These are phyloP conservation scores for Holtermannia corniformis DNA, from an alignment of 768 basidiomycete genomes.

Conservation along the genomic window DNA sequence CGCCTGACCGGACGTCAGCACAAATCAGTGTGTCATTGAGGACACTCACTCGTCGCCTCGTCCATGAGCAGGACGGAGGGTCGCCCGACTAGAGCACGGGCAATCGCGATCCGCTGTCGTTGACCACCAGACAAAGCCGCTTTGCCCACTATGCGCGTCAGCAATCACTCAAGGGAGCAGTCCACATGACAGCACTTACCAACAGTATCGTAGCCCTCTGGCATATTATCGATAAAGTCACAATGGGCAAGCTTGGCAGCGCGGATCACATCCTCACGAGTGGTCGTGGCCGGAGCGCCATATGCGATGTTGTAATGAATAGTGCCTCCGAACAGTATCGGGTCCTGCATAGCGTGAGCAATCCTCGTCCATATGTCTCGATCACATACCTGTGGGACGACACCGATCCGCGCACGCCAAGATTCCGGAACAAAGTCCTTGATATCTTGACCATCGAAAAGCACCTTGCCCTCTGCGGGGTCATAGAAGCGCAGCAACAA, in stretches of 20 bases:
- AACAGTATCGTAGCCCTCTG: conserved; percentile 81
- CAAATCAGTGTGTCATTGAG: neutral
- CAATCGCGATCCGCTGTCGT: conserved; percentile 65
- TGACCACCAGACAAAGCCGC: conserved; percentile 47
- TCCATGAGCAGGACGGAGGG: conserved; percentile 79
- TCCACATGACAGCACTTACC: conserved; percentile 57
- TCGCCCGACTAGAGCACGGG: conserved; percentile 77
- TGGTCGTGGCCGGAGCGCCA: conserved; percentile 57
- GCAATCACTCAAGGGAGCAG: no score
- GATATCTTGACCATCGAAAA: conserved; percentile 81
- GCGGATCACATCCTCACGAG: conserved; percentile 68
- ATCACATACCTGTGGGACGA: conserved; percentile 91
- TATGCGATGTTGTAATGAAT: conserved; percentile 90
- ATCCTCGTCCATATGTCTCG: no score
- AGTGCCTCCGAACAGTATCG: conserved; percentile 78
- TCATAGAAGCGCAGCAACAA: conserved; percentile 84
- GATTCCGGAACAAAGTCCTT: conserved; percentile 69
- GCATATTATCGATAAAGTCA: conserved; percentile 87
- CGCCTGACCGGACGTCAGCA: no score
- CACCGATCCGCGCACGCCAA: conserved; percentile 77
- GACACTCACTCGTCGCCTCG: conserved; percentile 56
- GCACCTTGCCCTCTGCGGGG: conserved; percentile 65
- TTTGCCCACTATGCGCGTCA: conserved; percentile 53
- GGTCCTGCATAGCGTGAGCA: no score
- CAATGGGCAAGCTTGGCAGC: conserved; percentile 87